These are phyloP conservation scores for Prunella vulgaris DNA, from an alignment of 257 asterid species.

Conservation along the genomic window DNA sequence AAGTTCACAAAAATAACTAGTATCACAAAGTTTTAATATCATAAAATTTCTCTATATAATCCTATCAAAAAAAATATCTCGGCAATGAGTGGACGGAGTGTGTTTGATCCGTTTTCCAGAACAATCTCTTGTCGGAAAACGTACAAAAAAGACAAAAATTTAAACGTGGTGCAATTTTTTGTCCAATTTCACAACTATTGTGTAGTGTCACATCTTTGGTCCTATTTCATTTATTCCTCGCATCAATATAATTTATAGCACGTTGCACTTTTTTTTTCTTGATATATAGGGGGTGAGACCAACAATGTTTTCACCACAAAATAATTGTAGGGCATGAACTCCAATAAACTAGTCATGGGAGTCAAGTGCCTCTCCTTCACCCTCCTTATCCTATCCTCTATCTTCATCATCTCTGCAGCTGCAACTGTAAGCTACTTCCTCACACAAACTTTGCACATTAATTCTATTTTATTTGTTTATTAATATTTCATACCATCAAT, in stretches of 20 bases:
- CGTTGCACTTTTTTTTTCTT: not conserved
- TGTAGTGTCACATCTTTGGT: not conserved
- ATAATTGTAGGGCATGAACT: not conserved
- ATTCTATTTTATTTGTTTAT: too few relatives aligned
- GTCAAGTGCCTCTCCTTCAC: slow-evolving; percentile 11
- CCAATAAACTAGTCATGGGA: slow-evolving; percentile 5
- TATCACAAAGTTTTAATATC: too few relatives aligned
- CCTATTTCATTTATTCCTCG: not conserved
- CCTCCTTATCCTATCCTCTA: slow-evolving; percentile 20
- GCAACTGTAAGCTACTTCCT: slow-evolving; percentile 12
- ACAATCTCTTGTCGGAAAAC: not conserved
- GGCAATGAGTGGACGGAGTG: too few relatives aligned
- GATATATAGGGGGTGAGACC: not conserved
- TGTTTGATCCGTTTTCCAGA: too few relatives aligned
- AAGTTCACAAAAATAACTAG: too few relatives aligned
- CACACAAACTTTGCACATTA: not conserved
- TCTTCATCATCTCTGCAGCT: slow-evolving; percentile 1
- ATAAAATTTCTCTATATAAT: too few relatives aligned
- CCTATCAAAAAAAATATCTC: too few relatives aligned
- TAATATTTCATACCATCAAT: not conserved
- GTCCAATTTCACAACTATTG: not conserved
- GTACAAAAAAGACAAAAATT: not conserved
- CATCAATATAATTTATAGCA: not conserved
- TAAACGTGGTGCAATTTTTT: not conserved
- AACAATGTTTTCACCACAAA: not conserved